Base-by-base conservation (phyloP, 352 stramenopile species). In the Phytopythium oedochilum region DNA sequence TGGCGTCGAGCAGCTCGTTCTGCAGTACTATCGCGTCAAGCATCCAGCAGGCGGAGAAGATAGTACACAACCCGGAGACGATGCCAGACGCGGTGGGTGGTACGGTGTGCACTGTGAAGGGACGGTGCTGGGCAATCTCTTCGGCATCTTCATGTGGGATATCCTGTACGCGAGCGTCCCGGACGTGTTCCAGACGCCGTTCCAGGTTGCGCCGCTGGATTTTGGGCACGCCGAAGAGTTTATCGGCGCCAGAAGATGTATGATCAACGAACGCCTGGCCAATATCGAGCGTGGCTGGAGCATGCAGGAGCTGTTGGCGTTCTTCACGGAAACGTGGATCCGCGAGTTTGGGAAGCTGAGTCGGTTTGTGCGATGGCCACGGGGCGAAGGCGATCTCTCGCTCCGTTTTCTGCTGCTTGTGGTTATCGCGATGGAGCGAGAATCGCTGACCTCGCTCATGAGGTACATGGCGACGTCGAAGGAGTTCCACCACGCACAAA, bases 81-180 rank as follows among this genome's bases (percentile, higher is more conserved):
- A 43, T 6, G 12, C 53, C 28, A 31, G 51, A 35, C 34, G 47
- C 2, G 81, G 70, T 42, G 78, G 83, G 5, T 97, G 89, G 89
- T 88, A 90, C 35, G 86, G 86, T 1, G 63, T 91, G n/a, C 89
- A 97, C 55, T 92, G 75, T 25, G 88, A 96, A 67, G 88, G 89
- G 0, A 57, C 59, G 38, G 60, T 89, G 32, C 52, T 97, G 28
- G 60, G 68, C 15, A 88, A 83, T 44, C 43, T 97, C 2, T 95
- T 95, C 60, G 83, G 86, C 0, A 56, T 97, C 18, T 77, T 96
- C n/a, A 81, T 96, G 73, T 96, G 89, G 89, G 82, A 95, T 32
- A 59, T 93, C 11, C 54, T 97, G 28, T 96, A 96, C 40, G 71
- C 77, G 0, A 66, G 55, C n/a, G 67, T 96, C 18, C 69, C 79